Evolutionary conservation across 305 asterid genomes (phyloP), one percentile per base, ranked within the genome.

Genomic region (Lippia alba): DNA sequence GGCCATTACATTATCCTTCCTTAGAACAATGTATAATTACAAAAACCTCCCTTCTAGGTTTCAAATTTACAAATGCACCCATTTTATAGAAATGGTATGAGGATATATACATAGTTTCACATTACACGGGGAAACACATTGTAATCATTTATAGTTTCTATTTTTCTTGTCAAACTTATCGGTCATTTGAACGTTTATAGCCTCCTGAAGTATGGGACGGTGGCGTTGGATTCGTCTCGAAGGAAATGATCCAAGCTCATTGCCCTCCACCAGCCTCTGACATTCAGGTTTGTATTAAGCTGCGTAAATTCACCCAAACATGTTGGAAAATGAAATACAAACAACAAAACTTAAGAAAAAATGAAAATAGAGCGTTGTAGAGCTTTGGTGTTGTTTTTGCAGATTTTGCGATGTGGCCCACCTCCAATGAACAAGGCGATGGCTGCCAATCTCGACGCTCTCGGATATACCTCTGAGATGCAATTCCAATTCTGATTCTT

Each of bases 341-440:
- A 44, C 49, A 44, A 44, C 0, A 44, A 44, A 44, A 44, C 5
- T 24, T n/a, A n/a, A n/a, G n/a, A n/a, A 24, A 24, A 24, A 24
- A 9, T 39, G 7, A 44, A 8, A 44, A 3, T 19, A 39, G 74
- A 57, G 48, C 34, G 48, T 50, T 75, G 15, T n/a, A n/a, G n/a
- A 44, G 39, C 73, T 48, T 30, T 32, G 8, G 15, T 44, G 45
- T 4, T 24, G 51, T 17, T 33, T 17, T 44, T 73, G 81, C 90
- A 87, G 94, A 75, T 90, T 60, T 58, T 90, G 80, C 80, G 94
- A 73, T 90, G 96, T 15, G 96, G 94, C 14, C 94, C 94, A 14
- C 96, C 96, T 50, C 96, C 96, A 0, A 89, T 90, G 96, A 90
- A 90, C 88, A 87, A 90, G 78, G 92, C 93, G 73, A 89, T 91